Conservation (phyloP, 75 land plant genomes). For the Gnetum montanum region DNA sequence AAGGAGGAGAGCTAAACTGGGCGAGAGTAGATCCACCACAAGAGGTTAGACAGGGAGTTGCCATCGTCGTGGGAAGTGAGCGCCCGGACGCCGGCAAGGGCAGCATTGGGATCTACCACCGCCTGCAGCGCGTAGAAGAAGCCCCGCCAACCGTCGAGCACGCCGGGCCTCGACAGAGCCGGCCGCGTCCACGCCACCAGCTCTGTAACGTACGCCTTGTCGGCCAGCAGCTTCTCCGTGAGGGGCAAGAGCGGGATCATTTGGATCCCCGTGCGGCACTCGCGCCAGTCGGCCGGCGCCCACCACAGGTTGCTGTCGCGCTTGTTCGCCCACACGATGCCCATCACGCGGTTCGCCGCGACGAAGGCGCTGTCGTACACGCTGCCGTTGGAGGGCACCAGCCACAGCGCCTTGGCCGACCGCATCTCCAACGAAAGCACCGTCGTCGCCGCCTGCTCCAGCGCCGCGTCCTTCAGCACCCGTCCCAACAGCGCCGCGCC, state of each 20-base stretch:
- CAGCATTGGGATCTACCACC: conserved; percentile 47
- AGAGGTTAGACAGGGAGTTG: conserved; percentile 68
- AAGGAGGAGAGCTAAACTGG: too few species aligned
- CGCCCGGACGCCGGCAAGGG: conserved; percentile 29
- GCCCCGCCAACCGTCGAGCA: conserved; percentile 85
- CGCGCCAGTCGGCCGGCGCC: conserved; percentile 73
- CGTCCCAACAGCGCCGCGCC: conserved; percentile 76
- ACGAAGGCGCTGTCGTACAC: conserved; percentile 63
- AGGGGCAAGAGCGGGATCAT: conserved; percentile 73
- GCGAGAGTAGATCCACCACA: conserved; percentile 84
- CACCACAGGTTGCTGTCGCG: conserved; percentile 90
- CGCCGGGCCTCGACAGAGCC: conserved; percentile 42
- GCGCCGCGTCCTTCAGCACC: conserved; percentile 51
- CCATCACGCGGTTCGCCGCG: conserved; percentile 55
- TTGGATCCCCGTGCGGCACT: conserved; percentile 82
- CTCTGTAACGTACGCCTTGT: conserved; percentile 43
- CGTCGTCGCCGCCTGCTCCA: conserved; percentile 50
- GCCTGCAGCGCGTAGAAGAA: conserved; percentile 26
- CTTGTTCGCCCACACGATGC: conserved; percentile 89
- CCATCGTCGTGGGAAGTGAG: conserved; percentile 79
- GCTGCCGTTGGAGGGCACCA: conserved; percentile 34
- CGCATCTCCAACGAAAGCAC: conserved; percentile 59
- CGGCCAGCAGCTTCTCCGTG: conserved; percentile 59
- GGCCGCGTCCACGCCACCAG: conserved; percentile 76
- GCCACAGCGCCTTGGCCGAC: conserved; percentile 75